phyloP scores from a whole-genome alignment of 2,329 filamentous ascomycete genomes.

The Lasiodiplodia sp. region DNA sequence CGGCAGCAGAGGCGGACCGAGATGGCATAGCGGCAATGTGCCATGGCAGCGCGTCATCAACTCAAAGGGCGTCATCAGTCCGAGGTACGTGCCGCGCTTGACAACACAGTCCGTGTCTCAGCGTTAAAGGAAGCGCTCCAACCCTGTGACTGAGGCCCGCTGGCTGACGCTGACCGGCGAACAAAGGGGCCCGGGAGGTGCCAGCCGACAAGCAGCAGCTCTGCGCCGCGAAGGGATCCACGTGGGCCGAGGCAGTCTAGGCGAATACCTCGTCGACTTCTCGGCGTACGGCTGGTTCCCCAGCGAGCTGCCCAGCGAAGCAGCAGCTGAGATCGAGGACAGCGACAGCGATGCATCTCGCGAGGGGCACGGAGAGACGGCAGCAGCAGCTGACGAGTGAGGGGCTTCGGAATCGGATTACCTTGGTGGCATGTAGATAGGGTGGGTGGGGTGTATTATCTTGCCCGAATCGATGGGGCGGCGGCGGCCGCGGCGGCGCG shows the following conservation, averaged over 20 bases:
- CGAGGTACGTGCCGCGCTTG: slow-evolving; percentile 65
- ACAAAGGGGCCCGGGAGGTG: slow-evolving; percentile 53
- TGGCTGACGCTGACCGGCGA: slow-evolving; percentile 4
- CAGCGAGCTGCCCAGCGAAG: slow-evolving; percentile 57
- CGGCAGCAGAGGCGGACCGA: slow-evolving; percentile 48
- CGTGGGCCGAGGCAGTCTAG: slow-evolving; percentile 54
- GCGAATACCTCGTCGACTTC: slow-evolving; percentile 57
- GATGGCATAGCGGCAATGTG: slow-evolving; percentile 78
- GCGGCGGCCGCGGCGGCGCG: neutral
- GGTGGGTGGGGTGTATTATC: slow-evolving; percentile 20
- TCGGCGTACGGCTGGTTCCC: slow-evolving; percentile 61
- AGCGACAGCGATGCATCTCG: slow-evolving; percentile 35
- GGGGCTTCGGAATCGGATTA: slow-evolving; percentile 7
- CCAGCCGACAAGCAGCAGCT: slow-evolving; percentile 55
- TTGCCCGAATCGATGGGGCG: slow-evolving; percentile 1
- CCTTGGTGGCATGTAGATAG: slow-evolving; percentile 14
- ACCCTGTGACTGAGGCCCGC: slow-evolving; percentile 15
- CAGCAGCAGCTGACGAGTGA: slow-evolving; percentile 18
- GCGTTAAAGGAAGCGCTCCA: slow-evolving; percentile 7
- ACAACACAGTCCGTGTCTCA: slow-evolving; percentile 26
- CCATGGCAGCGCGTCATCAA: slow-evolving; percentile 97
- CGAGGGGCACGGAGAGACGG: neutral
- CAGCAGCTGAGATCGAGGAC: slow-evolving; percentile 43
- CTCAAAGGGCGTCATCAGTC: slow-evolving; percentile 83
- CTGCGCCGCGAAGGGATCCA: slow-evolving; percentile 57